Base-by-base conservation (phyloP, 1,284 basidiomycete species). In the Inonotus hispidus region DNA sequence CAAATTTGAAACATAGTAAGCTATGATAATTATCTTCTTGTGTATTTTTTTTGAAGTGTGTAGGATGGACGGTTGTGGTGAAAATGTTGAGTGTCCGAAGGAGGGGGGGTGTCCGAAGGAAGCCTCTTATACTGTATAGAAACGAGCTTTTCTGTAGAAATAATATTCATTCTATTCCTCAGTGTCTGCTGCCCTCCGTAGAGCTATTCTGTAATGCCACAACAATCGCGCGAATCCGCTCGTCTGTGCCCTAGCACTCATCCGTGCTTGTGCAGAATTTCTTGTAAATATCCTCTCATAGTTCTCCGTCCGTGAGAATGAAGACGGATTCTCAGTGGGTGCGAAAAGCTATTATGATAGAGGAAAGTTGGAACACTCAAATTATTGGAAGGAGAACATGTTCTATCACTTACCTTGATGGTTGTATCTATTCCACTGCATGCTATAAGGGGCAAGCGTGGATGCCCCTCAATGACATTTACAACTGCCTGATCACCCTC, bases 341-440 rank as follows among this genome's bases (percentile, higher is more conserved):
- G 84, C 83, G 72, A 94, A 93, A 45, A 94, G 73, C 87, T 90
- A 64, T 21, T 27, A 16, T n/a, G 21, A 37, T 21, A 35, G 35
- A 53, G 37, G 29, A 41, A 49, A 10, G 50, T 43, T 29, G 35
- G 35, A 60, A 38, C n/a, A 37, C 56, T 29, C 66, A 37, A 55
- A 43, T 37, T 46, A 61, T 8, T 56, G 16, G 46, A n/a, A 45
- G 53, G 35, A 21, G 59, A 56, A 46, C 43, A 41, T 46, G 3
- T 35, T 56, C 52, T 16, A n/a, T 38, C 35, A 68, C 75, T 65
- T 61, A 90, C 90, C 80, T 97, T 97, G 64, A 96, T 82, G 0
- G 91, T 93, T 6, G 82, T 78, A 71, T 97, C 95, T 63, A 98
- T 96, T 0, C 95, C 94, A 69, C 89, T 92, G 41, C 92, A 86